A percentile compares a stretch with the other conserved stretches of the same genome.
These are phyloP conservation scores for Fusarium sp. DNA, from an alignment of 2,329 filamentous ascomycete species.

Conservation along the genomic window DNA sequence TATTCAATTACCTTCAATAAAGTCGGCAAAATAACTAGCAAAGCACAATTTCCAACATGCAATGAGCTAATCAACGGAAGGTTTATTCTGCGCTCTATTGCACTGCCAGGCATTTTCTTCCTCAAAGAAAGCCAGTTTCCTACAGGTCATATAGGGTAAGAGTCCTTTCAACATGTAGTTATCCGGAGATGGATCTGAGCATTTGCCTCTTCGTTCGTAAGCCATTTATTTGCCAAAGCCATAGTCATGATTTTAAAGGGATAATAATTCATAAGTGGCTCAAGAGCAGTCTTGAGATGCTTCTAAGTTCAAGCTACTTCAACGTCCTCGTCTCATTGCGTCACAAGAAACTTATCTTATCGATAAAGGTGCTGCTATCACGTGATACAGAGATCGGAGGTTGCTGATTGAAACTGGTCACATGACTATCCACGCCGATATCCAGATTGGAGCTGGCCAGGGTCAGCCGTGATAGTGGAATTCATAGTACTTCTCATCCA, in stretches of 20 bases:
- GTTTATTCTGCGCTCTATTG: neutral
- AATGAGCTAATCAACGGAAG: neutral
- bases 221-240: neutral
- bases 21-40: neutral
- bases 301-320: neutral
- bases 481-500: neutral
- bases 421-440: neutral
- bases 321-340: neutral
- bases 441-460: neutral
- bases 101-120: neutral
- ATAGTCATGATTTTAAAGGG: neutral
- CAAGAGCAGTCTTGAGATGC: neutral
- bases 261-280: neutral
- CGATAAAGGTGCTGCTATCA: neutral
- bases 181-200: fast-evolving
- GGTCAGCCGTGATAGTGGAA: neutral
- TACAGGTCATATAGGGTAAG: neutral
- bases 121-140: neutral
- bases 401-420: neutral
- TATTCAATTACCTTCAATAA: neutral
- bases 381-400: fast-evolving
- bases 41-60: neutral
- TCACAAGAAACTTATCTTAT: neutral
- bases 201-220: neutral
- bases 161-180: neutral